Evolutionary conservation across 2,329 filamentous ascomycete species (phyloP), one percentile per base, ranked within the genome.

Genomic region (Claviceps cyperi): DNA sequence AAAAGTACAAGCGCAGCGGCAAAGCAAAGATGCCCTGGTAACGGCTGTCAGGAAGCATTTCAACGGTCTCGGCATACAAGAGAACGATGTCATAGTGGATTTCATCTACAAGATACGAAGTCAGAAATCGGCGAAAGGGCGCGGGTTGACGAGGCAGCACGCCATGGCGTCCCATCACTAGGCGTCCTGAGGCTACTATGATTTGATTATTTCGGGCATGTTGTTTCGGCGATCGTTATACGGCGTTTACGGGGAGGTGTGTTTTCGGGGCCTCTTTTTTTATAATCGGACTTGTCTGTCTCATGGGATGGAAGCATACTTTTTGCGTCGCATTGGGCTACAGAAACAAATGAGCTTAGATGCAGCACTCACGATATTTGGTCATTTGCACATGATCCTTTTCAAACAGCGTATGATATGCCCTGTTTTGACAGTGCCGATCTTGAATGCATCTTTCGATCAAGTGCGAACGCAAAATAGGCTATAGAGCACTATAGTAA

Each of bases 31-130:
- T 38, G 77, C 85, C 56, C 71, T 94, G 50, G 83, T 84, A 8
- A 74, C 80, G 56, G 75, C 78, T 1, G 83, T 90, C 46, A 75
- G 86, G 55, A 90, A 88, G 64, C 85, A 92, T 66, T 92, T 92
- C 69, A 92, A 92, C 62, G 80, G 79, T 36, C 74, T 86, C 56
- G 84, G 83, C 15, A 78, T 91, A 40, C 83, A 81, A 55, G 87
- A 94, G 69, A 88, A 83, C 61, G 86, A 92, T 58, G 82, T 89
- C 56, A 84, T 92, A 51, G 84, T 90, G 51, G 84, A 86, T 55
- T 80, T 88, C 62, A 72, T 89, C 53, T 86, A 87, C 71, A 84
- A 81, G 61, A 75, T 86, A 32, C 64, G 64, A 22, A 63, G 62
- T 53, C 62, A 67, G 19, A 62, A 60, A 50, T 50, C 52, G 19